Evolutionary conservation across 108 stramenopile species (phyloP).

Genomic region (Cyclotella distinguenda): DNA sequence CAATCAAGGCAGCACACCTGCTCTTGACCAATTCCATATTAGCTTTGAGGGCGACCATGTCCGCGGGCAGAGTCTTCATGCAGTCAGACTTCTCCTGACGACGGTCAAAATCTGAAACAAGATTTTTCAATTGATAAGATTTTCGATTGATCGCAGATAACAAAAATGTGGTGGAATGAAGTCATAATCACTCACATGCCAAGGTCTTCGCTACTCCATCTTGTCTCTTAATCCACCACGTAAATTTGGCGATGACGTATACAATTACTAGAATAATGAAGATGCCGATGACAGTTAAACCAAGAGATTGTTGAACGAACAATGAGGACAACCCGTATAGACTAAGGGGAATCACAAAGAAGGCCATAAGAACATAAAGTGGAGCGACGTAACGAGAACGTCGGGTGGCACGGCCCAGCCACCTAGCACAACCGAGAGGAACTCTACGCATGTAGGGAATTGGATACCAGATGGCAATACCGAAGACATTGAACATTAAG

Average conservation of each 20-base stretch:
- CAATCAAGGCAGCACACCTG: neutral
- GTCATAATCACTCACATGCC: too few relatives aligned
- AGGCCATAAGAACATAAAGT: constrained; percentile 69
- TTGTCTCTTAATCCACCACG: constrained; percentile 53
- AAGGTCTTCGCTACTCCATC: constrained; percentile 39
- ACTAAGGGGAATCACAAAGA: constrained; percentile 60
- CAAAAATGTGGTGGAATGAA: too few relatives aligned
- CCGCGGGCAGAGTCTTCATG: constrained; percentile 42
- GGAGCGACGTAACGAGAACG: constrained; percentile 60
- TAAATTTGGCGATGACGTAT: constrained; percentile 23
- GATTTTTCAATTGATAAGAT: too few relatives aligned
- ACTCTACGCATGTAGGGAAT: constrained; percentile 74
- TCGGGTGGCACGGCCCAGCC: constrained; percentile 63
- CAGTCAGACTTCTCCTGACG: constrained; percentile 42
- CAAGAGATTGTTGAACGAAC: constrained; percentile 57
- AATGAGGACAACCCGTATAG: constrained; percentile 61
- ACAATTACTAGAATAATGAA: constrained; percentile 52
- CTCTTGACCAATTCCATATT: neutral
- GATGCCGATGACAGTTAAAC: constrained; percentile 66
- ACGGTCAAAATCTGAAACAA: constrained; percentile 32
- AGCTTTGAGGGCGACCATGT: constrained; percentile 50
- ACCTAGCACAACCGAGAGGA: constrained; percentile 61
- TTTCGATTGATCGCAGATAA: too few relatives aligned
- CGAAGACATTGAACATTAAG: too few relatives aligned
- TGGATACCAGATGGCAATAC: constrained; percentile 88